phyloP scores from a whole-genome alignment of 2,329 filamentous ascomycete genomes.

The Aureobasidium namibiae region DNA sequence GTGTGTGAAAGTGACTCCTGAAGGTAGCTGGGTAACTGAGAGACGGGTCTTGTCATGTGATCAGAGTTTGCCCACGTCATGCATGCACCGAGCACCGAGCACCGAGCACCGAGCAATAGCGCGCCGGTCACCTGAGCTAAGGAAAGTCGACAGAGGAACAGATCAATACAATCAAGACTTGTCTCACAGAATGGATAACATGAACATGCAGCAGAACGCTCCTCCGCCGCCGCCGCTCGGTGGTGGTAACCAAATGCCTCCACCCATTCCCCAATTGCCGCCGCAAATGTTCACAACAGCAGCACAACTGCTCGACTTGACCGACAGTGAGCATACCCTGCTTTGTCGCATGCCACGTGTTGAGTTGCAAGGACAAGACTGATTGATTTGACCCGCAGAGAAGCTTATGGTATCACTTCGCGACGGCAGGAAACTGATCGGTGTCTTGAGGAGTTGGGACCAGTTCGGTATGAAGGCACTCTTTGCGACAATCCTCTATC shows the following conservation, averaged over 20 bases:
- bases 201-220: slow-evolving; percentile 26
- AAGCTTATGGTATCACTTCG: slow-evolving; percentile 88
- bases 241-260: slow-evolving; percentile 20
- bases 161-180: neutral
- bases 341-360: neutral
- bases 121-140: too few relatives aligned
- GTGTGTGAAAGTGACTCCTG: too few relatives aligned
- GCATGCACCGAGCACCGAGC: too few relatives aligned
- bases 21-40: too few relatives aligned
- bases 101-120: neutral
- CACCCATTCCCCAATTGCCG: slow-evolving; percentile 56
- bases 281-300: slow-evolving; percentile 99
- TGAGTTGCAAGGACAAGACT: slow-evolving; percentile 14
- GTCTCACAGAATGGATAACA: slow-evolving; percentile 24
- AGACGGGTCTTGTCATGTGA: slow-evolving; percentile 5
- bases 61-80: neutral
- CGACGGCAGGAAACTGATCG: slow-evolving; percentile 89
- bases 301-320: slow-evolving; percentile 88
- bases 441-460: slow-evolving; percentile 90
- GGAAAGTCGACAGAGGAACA: neutral
- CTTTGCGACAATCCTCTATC: too few relatives aligned
- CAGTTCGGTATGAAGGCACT: slow-evolving; percentile 68
- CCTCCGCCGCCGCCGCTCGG: slow-evolving; percentile 12
- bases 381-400: slow-evolving; percentile 49
- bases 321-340: slow-evolving; percentile 69